Percentiles rank a stretch among this genome's conserved stretches.
Conservation (phyloP, 306 rosid species). For the Vigna radiata region DNA sequence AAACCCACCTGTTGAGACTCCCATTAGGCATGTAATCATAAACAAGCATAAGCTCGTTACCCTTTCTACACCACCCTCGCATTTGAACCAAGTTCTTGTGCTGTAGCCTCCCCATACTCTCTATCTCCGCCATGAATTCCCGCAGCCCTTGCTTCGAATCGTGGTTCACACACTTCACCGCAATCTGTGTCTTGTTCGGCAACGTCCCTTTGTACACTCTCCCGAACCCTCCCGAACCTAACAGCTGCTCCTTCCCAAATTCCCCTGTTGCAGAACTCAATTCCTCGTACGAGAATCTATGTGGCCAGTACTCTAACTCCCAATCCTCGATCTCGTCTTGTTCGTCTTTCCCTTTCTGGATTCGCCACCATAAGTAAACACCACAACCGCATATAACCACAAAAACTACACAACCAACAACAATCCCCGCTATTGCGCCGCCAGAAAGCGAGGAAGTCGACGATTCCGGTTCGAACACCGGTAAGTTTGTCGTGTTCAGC, state of each 20-base stretch:
- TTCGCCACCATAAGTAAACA: slow-evolving; percentile 59
- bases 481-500: slow-evolving; percentile 65
- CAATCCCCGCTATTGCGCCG: slow-evolving; percentile 67
- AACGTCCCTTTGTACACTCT: slow-evolving; percentile 74
- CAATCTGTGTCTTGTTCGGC: slow-evolving; percentile 62
- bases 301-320: slow-evolving; percentile 94
- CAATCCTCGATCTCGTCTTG: slow-evolving; percentile 84
- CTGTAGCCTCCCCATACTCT: slow-evolving; percentile 90
- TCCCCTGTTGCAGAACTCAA: slow-evolving; percentile 61
- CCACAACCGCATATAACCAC: slow-evolving; percentile 37
- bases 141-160: slow-evolving; percentile 91
- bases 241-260: slow-evolving; percentile 55
- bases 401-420: slow-evolving; percentile 53
- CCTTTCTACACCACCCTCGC: slow-evolving; percentile 94
- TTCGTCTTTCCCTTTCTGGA: slow-evolving; percentile 47
- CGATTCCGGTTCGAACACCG: slow-evolving; percentile 51
- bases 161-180: slow-evolving; percentile 89
- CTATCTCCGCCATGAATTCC: slow-evolving; percentile 96
- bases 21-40: slow-evolving; percentile 94
- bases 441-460: slow-evolving; percentile 54
- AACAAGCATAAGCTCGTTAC: slow-evolving; percentile 74
- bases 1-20: slow-evolving; percentile 81
- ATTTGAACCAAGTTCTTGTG: slow-evolving; percentile 88
- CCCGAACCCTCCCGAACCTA: slow-evolving; percentile 91
- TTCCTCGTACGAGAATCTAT: slow-evolving; percentile 80